Base-by-base conservation (phyloP, 2,329 filamentous ascomycete genomes). In the Colletotrichum sojae region DNA sequence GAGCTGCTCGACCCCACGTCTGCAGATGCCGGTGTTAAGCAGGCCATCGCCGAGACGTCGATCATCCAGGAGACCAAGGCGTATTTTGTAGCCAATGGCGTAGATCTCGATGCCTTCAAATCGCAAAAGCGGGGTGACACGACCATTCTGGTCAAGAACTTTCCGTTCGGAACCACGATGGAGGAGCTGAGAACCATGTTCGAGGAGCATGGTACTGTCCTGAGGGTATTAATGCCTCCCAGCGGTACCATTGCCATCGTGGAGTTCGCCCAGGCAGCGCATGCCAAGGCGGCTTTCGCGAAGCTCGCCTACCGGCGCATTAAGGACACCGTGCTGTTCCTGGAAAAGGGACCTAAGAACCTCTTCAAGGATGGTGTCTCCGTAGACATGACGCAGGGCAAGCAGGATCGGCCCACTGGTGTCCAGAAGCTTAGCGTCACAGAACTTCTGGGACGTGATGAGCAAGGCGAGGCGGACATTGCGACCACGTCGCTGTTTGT, bases 1-100 rank as follows among this genome's bases (percentile, higher is more conserved):
- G 94, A 97, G 75, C 83, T 99, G 66, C 86, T 99, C 53, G 95
- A 99, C 81, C 96, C 95, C n/a, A 97, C 95, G 4, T 97, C 94
- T 68, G 91, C 95, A 64, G 94, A 98, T 81, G 94, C 95, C 68
- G 95, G 94, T 52, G 93, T 99, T 66, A 98, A 97, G 84, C 96
- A 98, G 84, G 96, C 96, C 10, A 92, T 98, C 79, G 96, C 95
- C 51, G 96, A 99, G 84, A 98, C 95, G 22, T 92, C 96, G 71
- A 89, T 97, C 73, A 98, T 99, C 67, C 94, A 97, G 82, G 96
- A 98, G 80, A 97, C 94, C 2, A 98, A 98, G 81, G 86, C 92
- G 10, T 99, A 97, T 81, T 97, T 99, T 77, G 85, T 88, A 61
- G 88, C 91, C 52, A 94, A 98, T 73, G 95, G 95, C 43, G 93